These are phyloP conservation scores for Chlorella vulgaris DNA, from an alignment of 139 green algal species.

Conservation along the genomic window DNA sequence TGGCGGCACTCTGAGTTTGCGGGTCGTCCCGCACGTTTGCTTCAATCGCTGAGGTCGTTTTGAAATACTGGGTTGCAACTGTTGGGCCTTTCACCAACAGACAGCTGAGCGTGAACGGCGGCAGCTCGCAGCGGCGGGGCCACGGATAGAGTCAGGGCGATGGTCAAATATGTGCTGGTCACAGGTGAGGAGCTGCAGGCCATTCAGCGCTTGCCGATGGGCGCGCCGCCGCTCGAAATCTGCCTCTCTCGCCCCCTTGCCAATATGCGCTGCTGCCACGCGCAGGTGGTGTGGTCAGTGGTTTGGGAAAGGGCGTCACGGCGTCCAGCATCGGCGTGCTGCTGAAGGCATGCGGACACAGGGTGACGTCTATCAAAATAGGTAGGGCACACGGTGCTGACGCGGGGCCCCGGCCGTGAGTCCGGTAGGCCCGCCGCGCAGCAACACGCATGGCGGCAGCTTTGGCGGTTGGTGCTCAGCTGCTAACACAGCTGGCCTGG, in stretches of 20 bases:
- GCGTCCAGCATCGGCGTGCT: slow-evolving; percentile 95
- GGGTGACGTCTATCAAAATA: slow-evolving; percentile 98
- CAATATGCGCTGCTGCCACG: neutral
- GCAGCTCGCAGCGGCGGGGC: neutral
- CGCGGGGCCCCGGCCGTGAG: no score
- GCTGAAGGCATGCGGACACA: slow-evolving; percentile 90
- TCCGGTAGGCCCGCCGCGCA: no score
- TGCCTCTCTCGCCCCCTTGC: neutral
- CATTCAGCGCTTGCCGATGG: no score
- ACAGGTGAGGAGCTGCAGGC: slow-evolving; percentile 50
- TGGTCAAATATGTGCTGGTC: slow-evolving; percentile 98
- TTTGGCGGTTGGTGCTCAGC: no score
- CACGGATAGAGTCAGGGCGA: neutral
- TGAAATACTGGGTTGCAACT: no score
- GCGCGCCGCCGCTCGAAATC: neutral
- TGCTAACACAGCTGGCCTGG: neutral
- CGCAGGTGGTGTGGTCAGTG: slow-evolving; percentile 91
- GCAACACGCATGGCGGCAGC: neutral
- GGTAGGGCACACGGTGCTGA: no score
- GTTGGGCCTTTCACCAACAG: neutral
- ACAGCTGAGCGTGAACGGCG: neutral
- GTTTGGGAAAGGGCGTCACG: slow-evolving; percentile 97
- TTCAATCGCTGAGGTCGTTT: neutral
- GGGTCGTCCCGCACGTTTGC: no score
- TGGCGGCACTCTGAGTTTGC: no score